Percentiles rank a stretch among this genome's conserved stretches.
phyloP scores from a whole-genome alignment of 257 asterid genomes.

The Solanum chaucha region DNA sequence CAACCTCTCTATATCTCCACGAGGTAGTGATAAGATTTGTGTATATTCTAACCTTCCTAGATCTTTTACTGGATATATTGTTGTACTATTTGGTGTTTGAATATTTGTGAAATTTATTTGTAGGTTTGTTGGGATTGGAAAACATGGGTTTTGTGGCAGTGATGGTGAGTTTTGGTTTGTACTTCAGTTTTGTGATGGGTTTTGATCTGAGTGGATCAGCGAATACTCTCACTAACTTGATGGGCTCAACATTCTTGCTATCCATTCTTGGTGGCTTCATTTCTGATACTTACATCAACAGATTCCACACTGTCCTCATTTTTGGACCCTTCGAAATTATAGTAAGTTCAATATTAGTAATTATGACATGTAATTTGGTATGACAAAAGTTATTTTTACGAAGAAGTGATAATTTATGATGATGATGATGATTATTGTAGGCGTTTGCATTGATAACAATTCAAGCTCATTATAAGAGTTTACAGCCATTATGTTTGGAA shows the following conservation, averaged over 20 bases:
- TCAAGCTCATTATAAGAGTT: conserved; percentile 47
- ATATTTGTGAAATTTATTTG: not conserved
- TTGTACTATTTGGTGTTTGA: not conserved
- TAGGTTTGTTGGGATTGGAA: conserved; percentile 49
- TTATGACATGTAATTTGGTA: too few relatives aligned
- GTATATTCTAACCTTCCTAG: not conserved
- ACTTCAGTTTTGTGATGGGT: conserved; percentile 30
- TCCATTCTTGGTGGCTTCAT: conserved; percentile 63
- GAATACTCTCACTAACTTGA: conserved; percentile 61
- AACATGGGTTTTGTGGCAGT: conserved; percentile 61
- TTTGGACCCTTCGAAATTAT: conserved; percentile 49
- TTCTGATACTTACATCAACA: conserved; percentile 56
- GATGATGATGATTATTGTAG: conserved; percentile 14
- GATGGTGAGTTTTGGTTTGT: conserved; percentile 61
- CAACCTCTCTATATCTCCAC: too few relatives aligned
- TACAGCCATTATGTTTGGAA: conserved; percentile 57
- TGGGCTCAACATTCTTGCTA: conserved; percentile 82
- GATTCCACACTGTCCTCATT: conserved; percentile 47
- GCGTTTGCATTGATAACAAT: conserved; percentile 69
- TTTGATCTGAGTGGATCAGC: conserved; percentile 40
- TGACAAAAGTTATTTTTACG: not conserved
- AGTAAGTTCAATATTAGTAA: conserved; percentile 14
- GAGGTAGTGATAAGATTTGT: too few relatives aligned
- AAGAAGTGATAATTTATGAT: not conserved
- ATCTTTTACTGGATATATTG: too few relatives aligned